Evolutionary conservation across 1,284 basidiomycete genomes (phyloP).

Genomic region (Apiotrichum domesticum): DNA sequence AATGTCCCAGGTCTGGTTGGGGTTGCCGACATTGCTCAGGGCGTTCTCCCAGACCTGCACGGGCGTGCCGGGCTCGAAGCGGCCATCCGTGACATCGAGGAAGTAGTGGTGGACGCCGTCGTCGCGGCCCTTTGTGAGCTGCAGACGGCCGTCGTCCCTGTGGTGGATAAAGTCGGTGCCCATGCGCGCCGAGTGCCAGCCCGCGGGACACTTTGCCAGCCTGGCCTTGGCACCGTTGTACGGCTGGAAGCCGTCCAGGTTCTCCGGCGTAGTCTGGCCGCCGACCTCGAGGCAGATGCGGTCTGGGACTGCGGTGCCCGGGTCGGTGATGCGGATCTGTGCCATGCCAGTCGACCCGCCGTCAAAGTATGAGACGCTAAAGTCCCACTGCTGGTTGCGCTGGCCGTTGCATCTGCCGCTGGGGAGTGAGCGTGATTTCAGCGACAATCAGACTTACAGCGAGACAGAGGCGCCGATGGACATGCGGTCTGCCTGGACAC

Average conservation of each 20-base stretch:
- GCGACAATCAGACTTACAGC: neutral
- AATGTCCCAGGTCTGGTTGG: no score
- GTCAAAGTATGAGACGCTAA: neutral
- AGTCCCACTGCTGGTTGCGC: neutral
- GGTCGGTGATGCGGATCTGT: no score
- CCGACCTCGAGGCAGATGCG: neutral
- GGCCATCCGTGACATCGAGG: conserved; percentile 23
- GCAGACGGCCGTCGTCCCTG: conserved; percentile 4
- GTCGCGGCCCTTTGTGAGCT: conserved; percentile 6
- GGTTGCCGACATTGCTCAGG: no score
- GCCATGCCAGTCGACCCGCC: no score
- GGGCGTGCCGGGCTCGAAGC: conserved; percentile 3
- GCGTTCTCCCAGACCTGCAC: conserved; percentile 23
- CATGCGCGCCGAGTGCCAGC: neutral
- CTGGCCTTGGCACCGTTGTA: neutral
- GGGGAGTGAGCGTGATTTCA: no score
- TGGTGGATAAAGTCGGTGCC: neutral
- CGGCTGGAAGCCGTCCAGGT: neutral
- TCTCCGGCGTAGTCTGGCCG: neutral
- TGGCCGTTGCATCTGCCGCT: neutral
- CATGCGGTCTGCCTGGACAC: neutral
- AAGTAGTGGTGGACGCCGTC: conserved; percentile 6
- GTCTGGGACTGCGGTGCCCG: no score
- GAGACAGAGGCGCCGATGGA: neutral
- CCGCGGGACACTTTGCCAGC: neutral